Evolutionary conservation across 495 filamentous ascomycete species (phyloP), one percentile per base, ranked within the genome.

Genomic region (Hypoxylon fragiforme): DNA sequence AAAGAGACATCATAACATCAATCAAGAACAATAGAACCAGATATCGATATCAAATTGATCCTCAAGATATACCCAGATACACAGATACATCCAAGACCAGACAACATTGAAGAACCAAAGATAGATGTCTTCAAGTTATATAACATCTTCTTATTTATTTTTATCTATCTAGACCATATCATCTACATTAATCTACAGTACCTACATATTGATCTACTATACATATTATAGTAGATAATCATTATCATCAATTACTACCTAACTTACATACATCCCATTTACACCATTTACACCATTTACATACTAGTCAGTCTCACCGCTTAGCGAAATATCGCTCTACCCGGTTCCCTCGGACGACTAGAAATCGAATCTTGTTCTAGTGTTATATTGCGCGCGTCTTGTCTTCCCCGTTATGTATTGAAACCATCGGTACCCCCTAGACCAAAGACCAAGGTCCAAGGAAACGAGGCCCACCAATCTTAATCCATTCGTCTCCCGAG

Each of bases 391-490:
- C 24, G 44, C 46, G 41, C 49, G 57, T 55, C 49, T 47, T 42
- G 20, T 16, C 38, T 44, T 44, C 22, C 11, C 13, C 37, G 40
- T 48, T 24, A 34, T 47, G 45, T 61, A 38, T 61, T 50, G 42
- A 44, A 37, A n/a, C n/a, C n/a, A n/a, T n/a, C n/a, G n/a, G n/a
- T n/a, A n/a, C n/a, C n/a, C n/a, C n/a, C n/a, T n/a, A 14, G n/a
- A 35, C 31, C 34, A 4, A n/a, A 9, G 34, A 28, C 24, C 24
- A 28, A 28, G 24, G 24, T 4, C 24, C 24, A 28, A 28, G 24
- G 24, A 28, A n/a, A 28, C 34, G 34, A 46, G 22, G 41, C 49
- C 54, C 54, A 64, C 48, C 56, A 59, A 53, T 53, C 53, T 21
- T 44, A 26, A 51, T 50, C 34, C 8, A 37, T 37, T 14, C 43